These are phyloP conservation scores for Fusarium sp. DNA, from an alignment of 2,329 filamentous ascomycete genomes.

Conservation along the genomic window DNA sequence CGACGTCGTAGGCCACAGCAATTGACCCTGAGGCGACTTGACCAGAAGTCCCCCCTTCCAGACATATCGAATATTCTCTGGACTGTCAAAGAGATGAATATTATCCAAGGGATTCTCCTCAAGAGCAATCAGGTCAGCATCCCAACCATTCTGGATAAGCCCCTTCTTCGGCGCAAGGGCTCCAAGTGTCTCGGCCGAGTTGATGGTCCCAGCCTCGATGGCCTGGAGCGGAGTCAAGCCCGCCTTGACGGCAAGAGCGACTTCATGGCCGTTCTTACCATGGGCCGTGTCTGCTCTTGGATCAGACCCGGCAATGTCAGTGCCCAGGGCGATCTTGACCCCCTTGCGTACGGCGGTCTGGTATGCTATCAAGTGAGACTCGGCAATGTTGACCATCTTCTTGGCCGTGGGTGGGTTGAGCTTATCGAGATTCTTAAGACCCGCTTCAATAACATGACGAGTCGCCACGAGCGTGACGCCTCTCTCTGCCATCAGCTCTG, in stretches of 20 bases:
- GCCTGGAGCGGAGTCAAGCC: neutral
- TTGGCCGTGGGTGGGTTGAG: neutral
- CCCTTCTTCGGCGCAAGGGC: neutral
- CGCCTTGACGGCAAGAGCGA: neutral
- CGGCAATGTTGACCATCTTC: neutral
- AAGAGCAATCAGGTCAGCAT: neutral
- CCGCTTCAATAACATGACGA: neutral
- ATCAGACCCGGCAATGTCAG: neutral
- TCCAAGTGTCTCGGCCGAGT: neutral
- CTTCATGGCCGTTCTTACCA: neutral
- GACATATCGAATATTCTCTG: neutral
- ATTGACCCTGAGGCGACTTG: neutral
- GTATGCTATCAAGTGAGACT: neutral
- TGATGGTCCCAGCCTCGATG: neutral
- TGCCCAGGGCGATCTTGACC: neutral
- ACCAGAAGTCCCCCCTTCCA: neutral
- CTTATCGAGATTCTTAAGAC: neutral
- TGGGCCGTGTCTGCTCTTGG: neutral
- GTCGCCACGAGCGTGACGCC: neutral
- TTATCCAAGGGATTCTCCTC: neutral
- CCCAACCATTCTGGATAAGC: neutral
- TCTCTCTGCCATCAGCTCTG: neutral
- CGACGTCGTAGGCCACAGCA: neutral
- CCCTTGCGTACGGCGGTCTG: neutral
- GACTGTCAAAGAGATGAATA: neutral